Base-by-base conservation (phyloP, 495 filamentous ascomycete species). In the Achaetomiella virescens region DNA sequence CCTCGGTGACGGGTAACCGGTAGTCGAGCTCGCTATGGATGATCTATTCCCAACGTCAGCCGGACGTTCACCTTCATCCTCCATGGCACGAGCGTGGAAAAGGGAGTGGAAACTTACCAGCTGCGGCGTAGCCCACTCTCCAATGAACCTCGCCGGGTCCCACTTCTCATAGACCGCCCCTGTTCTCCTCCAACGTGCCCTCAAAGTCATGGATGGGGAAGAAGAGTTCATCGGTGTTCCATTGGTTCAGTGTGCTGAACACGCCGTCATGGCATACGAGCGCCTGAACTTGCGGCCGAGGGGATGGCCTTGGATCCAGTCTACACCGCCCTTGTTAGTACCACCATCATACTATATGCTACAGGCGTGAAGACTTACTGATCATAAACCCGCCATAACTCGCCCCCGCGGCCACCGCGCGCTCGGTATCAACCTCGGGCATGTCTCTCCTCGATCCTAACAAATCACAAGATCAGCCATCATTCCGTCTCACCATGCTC, bases 21-120 rank as follows among this genome's bases (percentile, higher is more conserved):
- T 96, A 97, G 69, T 97, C 92, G 18, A 95, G 78, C 63, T 93
- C 90, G 66, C 84, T 91, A 72, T 97, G 92, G 52, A 97, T 91
- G 59, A 96, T 80, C 64, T 80, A 17, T 15, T 31, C 9, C 5
- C 5, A 31, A 5, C 5, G 14, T 1, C 8, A 22, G 8, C 21
- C 7, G 1, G 24, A 0, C 17, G 33, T 12, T 51, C 9, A 10
- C 9, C 36, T 38, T 17, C 17, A 33, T 20, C n/a, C n/a, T 21
- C 38, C 8, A 45, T 6, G 11, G 6, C 0, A 31, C 2, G 17
- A 55, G 25, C 33, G 20, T 22, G 52, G 18, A 17, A 41, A 33
- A 15, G 2, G 14, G 36, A n/a, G 1, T 24, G 20, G 22, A 33
- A 24, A 59, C 69, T 38, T 49, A 69, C 70, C 56, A 95, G 74